phyloP scores from a whole-genome alignment of 441 rosid genomes.

The Adansonia gregorii region DNA sequence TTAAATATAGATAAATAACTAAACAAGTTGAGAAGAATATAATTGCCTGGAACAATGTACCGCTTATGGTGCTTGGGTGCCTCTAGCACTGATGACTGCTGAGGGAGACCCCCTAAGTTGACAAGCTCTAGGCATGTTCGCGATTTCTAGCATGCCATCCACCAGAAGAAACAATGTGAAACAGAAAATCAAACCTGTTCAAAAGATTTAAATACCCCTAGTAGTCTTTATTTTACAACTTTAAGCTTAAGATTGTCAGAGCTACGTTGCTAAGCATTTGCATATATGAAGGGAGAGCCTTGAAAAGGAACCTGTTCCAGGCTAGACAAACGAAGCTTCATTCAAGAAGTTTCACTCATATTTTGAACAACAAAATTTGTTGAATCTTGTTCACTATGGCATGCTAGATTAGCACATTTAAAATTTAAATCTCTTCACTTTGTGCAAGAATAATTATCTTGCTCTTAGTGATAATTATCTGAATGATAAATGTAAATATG shows the following conservation, averaged over 20 bases:
- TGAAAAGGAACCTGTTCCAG: slow-evolving; percentile 56
- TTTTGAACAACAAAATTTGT: slow-evolving; percentile 29
- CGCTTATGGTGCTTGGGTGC: slow-evolving; percentile 61
- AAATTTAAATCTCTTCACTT: no score
- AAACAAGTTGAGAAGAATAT: background rate
- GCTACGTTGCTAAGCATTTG: background rate
- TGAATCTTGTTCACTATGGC: no score
- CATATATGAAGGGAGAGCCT: background rate
- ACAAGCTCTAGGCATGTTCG: slow-evolving; percentile 57
- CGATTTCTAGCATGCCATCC: slow-evolving; percentile 47
- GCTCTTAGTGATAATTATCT: no score
- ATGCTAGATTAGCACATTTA: no score
- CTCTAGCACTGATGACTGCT: slow-evolving; percentile 50
- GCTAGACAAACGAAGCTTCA: slow-evolving; percentile 61
- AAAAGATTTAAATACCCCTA: background rate
- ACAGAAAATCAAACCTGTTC: background rate
- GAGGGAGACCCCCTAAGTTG: slow-evolving; percentile 52
- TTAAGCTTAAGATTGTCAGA: background rate
- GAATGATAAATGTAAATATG: no score
- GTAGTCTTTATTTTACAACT: no score
- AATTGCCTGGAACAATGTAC: slow-evolving; percentile 74
- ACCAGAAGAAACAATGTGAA: slow-evolving; percentile 17
- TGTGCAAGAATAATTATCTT: no score
- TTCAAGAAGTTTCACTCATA: slow-evolving; percentile 50
- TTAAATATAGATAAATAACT: no score